Conservation (phyloP, 306 rosid species). For the Gynostemma pentaphyllum region DNA sequence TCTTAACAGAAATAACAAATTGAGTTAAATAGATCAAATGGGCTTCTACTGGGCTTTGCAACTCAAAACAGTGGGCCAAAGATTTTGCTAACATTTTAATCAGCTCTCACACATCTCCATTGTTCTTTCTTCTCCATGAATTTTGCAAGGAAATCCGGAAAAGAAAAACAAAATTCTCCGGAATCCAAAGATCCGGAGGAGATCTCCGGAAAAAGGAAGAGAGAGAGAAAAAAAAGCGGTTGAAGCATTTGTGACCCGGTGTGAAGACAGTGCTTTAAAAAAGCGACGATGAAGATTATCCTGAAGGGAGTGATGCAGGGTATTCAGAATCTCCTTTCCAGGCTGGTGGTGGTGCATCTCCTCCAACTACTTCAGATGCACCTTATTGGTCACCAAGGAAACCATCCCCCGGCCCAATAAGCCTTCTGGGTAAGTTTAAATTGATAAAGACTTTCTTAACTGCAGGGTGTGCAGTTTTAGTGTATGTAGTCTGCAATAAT, state of each 20-base stretch:
- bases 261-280: conserved; percentile 44
- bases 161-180: no score
- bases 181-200: no score
- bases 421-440: conserved; percentile 61
- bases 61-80: no score
- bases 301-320: conserved; percentile 75
- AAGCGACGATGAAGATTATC: conserved; percentile 80
- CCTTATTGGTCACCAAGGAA: conserved; percentile 38
- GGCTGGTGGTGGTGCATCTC: conserved; percentile 48
- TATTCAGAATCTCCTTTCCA: conserved; percentile 58
- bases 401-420: conserved; percentile 37
- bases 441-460: conserved; percentile 1
- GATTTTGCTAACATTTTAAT: no score
- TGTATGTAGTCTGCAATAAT: background rate
- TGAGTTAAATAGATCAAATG: no score
- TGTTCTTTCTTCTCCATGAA: no score
- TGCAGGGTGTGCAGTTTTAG: background rate
- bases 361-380: conserved; percentile 35
- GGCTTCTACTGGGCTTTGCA: no score
- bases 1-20: no score
- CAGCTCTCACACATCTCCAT: no score
- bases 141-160: no score
- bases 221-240: no score
- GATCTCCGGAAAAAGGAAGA: no score
- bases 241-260: conserved; percentile 85